phyloP scores from a whole-genome alignment of 768 basidiomycete genomes.

The Phlebiopsis flavidoalba region DNA sequence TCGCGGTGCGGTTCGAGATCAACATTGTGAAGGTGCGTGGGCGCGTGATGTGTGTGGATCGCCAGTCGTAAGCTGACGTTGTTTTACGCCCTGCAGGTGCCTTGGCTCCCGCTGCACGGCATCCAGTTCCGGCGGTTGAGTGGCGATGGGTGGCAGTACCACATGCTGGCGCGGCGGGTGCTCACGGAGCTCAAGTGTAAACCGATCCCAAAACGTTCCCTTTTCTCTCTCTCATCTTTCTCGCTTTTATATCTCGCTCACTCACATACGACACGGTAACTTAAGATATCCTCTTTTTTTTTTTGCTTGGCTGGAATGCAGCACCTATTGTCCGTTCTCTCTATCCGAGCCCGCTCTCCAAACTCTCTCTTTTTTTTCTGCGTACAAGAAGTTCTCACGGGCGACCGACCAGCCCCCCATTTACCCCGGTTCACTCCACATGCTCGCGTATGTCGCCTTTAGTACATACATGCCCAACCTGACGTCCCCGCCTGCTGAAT shows the following conservation, averaged over 20 bases:
- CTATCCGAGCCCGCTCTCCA: too few relatives aligned
- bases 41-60: background rate
- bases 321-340: slow-evolving; percentile 2
- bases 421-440: slow-evolving; percentile 5
- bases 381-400: background rate
- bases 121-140: slow-evolving; percentile 90
- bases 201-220: slow-evolving; percentile 4
- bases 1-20: slow-evolving; percentile 94
- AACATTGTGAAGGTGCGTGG: slow-evolving; percentile 88
- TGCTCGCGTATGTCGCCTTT: background rate
- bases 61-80: slow-evolving; percentile 2
- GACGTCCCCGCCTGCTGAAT: background rate
- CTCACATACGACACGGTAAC: background rate
- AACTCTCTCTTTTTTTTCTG: background rate
- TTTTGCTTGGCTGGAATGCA: slow-evolving; percentile 3
- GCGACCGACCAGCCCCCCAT: background rate
- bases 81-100: slow-evolving; percentile 59
- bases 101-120: slow-evolving; percentile 89
- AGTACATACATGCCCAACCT: background rate
- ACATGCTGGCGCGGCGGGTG: slow-evolving; percentile 87
- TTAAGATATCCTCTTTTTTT: background rate
- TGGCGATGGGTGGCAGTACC: slow-evolving; percentile 96
- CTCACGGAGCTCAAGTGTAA: slow-evolving; percentile 84
- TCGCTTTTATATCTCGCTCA: too few relatives aligned
- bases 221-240: background rate